These are phyloP conservation scores for Citrus sp. DNA, from an alignment of 345 rosid genomes.

Conservation along the genomic window DNA sequence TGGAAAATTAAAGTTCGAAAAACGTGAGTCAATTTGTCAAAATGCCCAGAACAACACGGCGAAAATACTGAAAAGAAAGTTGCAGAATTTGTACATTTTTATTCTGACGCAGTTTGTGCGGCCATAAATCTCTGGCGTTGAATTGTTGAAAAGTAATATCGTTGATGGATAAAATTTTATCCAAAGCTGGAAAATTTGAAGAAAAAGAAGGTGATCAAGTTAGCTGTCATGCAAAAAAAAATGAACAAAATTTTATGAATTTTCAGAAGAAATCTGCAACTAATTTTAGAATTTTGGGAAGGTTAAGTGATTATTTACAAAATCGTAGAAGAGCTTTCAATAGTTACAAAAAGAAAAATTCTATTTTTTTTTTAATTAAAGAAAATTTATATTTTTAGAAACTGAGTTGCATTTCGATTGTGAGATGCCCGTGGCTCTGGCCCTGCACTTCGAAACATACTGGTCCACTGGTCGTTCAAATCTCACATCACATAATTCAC, in stretches of 20 bases:
- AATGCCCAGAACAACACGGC: background rate
- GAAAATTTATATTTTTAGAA: background rate
- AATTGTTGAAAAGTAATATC: background rate
- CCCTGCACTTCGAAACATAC: background rate
- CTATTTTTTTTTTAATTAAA: too few relatives aligned
- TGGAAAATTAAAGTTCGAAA: background rate
- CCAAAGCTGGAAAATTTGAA: background rate
- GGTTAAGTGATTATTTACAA: background rate
- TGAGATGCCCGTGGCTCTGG: background rate
- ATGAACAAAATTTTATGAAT: too few relatives aligned
- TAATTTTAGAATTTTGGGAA: background rate
- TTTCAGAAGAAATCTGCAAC: background rate
- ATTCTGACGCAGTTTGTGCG: background rate
- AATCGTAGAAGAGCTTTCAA: background rate
- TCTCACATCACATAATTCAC: background rate
- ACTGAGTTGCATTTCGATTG: background rate
- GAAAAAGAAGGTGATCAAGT: background rate
- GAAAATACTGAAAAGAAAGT: background rate
- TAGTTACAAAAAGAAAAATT: too few relatives aligned
- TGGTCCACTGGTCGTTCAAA: background rate
- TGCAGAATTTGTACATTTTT: background rate
- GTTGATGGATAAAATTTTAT: background rate
- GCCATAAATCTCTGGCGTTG: background rate
- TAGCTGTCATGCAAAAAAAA: background rate
- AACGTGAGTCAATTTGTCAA: background rate